Percentiles rank a stretch among this genome's conserved stretches.
Conservation (phyloP, 352 stramenopile species). For the Phytophthora boehmeriae region DNA sequence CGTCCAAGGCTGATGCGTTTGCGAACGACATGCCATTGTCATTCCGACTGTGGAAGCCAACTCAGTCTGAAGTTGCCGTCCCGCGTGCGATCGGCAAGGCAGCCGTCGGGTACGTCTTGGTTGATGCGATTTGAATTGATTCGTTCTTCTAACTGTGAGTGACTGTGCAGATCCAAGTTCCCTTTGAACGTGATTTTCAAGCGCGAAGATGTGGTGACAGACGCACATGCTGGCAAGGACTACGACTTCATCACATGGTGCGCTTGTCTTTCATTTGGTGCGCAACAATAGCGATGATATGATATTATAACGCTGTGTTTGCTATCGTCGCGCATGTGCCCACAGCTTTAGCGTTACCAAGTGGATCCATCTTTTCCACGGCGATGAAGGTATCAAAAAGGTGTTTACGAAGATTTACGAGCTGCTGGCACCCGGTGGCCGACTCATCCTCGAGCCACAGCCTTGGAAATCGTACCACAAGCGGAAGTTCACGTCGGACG, state of each 20-base stretch:
- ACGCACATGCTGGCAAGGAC: constrained; percentile 61
- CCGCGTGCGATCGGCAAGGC: constrained; percentile 59
- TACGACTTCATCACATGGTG: constrained; percentile 88
- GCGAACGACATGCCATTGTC: constrained; percentile 61
- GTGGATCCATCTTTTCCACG: constrained; percentile 91
- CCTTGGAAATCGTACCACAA: constrained; percentile 90
- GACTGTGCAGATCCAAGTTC: constrained; percentile 50
- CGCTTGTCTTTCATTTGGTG: background rate
- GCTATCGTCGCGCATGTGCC: background rate
- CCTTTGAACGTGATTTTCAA: constrained; percentile 86
- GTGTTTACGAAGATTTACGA: constrained; percentile 74
- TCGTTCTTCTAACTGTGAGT: background rate
- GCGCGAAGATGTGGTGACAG: constrained; percentile 67
- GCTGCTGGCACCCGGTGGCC: constrained; percentile 66
- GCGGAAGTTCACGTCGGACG: constrained; percentile 82
- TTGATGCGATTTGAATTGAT: background rate
- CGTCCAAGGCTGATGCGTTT: constrained; percentile 31
- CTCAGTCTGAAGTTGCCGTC: constrained; percentile 33
- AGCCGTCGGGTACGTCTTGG: constrained; percentile 47
- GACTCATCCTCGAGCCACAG: constrained; percentile 86
- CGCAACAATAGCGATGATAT: background rate
- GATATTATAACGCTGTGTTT: constrained; percentile 2
- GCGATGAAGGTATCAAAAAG: constrained; percentile 80
- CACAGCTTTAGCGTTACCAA: constrained; percentile 89
- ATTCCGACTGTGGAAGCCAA: constrained; percentile 73